A percentile compares a stretch with the other conserved stretches of the same genome.
These are phyloP conservation scores for Camellia japonica DNA, from an alignment of 148 eudicot genomes.

Conservation along the genomic window DNA sequence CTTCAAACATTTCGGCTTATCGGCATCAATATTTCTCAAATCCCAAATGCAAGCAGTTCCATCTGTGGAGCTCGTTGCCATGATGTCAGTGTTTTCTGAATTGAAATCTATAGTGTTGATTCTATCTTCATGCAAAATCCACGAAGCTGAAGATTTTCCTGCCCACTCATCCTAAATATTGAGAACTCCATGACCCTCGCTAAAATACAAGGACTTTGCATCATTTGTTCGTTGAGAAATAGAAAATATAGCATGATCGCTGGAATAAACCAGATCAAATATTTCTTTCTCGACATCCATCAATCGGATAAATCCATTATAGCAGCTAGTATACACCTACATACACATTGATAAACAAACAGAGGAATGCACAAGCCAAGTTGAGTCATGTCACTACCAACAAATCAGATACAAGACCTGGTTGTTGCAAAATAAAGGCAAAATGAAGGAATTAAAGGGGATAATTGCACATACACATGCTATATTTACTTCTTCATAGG, in stretches of 20 bases:
- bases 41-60: conserved; percentile 82
- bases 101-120: conserved; percentile 37
- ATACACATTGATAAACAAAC: no score
- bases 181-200: no score
- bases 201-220: background rate
- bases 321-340: no score
- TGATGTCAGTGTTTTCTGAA: conserved; percentile 48
- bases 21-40: conserved; percentile 52
- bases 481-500: no score
- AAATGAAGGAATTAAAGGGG: no score
- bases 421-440: conserved; percentile 3
- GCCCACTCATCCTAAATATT: no score
- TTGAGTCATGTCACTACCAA: no score
- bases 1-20: conserved; percentile 32
- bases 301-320: conserved; percentile 32
- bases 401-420: no score
- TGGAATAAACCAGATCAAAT: conserved; percentile 52
- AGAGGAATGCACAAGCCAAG: no score
- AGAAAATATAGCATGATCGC: conserved; percentile 46
- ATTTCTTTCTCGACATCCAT: conserved; percentile 71
- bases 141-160: no score
- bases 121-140: background rate
- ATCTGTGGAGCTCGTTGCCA: conserved; percentile 87
- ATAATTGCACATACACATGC: no score
- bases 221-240: conserved; percentile 54